Conservation (phyloP, 768 basidiomycete species). For the Auriscalpium vulgare region DNA sequence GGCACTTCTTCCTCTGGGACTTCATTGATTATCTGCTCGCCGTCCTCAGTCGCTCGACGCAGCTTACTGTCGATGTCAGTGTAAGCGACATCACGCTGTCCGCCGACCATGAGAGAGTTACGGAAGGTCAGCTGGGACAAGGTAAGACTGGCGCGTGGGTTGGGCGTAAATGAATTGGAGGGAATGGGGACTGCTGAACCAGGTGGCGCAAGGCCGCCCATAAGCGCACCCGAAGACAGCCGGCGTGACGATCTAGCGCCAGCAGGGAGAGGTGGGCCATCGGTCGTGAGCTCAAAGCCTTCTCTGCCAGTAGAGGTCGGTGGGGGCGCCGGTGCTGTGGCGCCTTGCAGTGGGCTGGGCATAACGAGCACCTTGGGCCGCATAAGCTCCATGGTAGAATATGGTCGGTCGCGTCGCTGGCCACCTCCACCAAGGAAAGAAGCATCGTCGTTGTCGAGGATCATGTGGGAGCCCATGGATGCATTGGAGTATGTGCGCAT, state of each 20-base stretch:
- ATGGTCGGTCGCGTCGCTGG: conserved; percentile 40
- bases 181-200: conserved; percentile 30
- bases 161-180: conserved; percentile 71
- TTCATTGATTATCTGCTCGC: conserved; percentile 61
- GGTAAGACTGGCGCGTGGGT: conserved; percentile 64
- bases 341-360: conserved; percentile 77
- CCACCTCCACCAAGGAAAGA: conserved; percentile 29
- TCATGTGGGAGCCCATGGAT: conserved; percentile 57
- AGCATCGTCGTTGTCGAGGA: conserved; percentile 45
- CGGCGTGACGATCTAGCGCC: conserved; percentile 54
- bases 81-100: conserved; percentile 54
- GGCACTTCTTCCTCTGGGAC: conserved; percentile 25
- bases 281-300: conserved; percentile 56
- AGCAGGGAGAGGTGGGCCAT: conserved; percentile 73
- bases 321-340: conserved; percentile 26
- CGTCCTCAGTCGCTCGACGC: conserved; percentile 71
- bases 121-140: conserved; percentile 83
- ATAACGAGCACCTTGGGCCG: conserved; percentile 91
- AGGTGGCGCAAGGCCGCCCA: conserved; percentile 17
- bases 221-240: conserved; percentile 32
- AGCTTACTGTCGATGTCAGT: conserved; percentile 50
- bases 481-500: conserved; percentile 55
- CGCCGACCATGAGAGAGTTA: conserved; percentile 66
- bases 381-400: conserved; percentile 71
- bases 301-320: conserved; percentile 30